Evolutionary conservation across 176 grass and related monocot species (phyloP).

Genomic region (Dactylis glomerata): DNA sequence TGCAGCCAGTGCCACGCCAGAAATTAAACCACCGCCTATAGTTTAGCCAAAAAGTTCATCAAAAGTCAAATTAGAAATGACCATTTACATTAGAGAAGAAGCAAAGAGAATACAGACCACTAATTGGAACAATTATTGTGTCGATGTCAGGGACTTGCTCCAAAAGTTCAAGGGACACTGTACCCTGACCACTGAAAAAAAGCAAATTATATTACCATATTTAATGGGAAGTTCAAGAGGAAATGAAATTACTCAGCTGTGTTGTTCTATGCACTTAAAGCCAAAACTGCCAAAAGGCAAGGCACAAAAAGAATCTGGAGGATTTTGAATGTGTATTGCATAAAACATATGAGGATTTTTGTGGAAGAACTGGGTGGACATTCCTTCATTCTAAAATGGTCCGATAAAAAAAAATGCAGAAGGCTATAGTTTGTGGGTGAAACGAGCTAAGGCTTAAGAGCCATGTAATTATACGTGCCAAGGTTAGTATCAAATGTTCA

Average conservation of each 20-base stretch:
- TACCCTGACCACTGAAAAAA: slow-evolving; percentile 88
- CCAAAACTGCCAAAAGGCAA: neutral
- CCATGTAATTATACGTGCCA: neutral
- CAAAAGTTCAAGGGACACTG: slow-evolving; percentile 81
- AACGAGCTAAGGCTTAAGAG: neutral
- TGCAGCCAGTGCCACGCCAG: slow-evolving; percentile 78
- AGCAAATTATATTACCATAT: slow-evolving; percentile 26
- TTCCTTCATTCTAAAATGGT: neutral
- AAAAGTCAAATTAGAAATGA: neutral
- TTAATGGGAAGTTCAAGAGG: neutral
- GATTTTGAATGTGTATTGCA: neutral
- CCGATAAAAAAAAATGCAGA: neutral
- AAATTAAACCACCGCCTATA: slow-evolving; percentile 87
- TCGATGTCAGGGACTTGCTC: slow-evolving; percentile 72
- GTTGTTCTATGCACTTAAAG: neutral
- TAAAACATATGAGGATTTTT: neutral
- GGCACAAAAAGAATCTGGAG: neutral
- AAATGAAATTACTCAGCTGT: neutral
- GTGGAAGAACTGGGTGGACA: neutral
- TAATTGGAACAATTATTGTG: slow-evolving; percentile 86
- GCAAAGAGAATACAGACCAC: slow-evolving; percentile 46
- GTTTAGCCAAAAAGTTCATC: slow-evolving; percentile 7
- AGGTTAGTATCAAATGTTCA: neutral
- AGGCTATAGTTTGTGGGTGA: neutral
- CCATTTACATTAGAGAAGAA: neutral